Base-by-base conservation (phyloP, 2,329 filamentous ascomycete genomes). In the Aspergillus udagawae region DNA sequence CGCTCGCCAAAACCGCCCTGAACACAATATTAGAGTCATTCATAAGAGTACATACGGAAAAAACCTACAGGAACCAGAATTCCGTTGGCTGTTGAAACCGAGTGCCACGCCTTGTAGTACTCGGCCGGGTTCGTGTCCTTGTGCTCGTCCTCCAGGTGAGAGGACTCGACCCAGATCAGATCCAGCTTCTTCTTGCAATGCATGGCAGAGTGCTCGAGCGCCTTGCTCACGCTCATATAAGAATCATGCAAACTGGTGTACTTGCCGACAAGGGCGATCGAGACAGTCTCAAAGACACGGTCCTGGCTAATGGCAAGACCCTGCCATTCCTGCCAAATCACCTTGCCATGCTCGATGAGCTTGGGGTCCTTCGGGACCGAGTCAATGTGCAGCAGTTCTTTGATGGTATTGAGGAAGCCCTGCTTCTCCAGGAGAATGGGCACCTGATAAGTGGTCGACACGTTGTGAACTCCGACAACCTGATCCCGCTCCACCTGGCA, bases 191-290 rank as follows among this genome's bases (percentile, higher is more conserved):
- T 84, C 52, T 83, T 81, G 75, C 92, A 94, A 59, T 85, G 85
- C 92, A 97, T 97, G 4, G 92, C 87, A 1, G 90, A 86, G 75
- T 97, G 93, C 76, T 97, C 93, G 3, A 97, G 82, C 0, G 92
- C 86, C 77, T 97, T 97, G 72, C 86, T 82, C 47, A 96, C 87
- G 48, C 85, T 89, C 50, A 96, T 82, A 70, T 97, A 97, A 4
- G 90, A 88, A 73, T 97, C 93, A 54, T 92, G 86, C 3, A 93
- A 84, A 53, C 86, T 85, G 23, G 87, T 87, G 73, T 99, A 99
- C 77, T 97, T 97, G 65, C 94, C 94, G 10, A 97, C 92, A 12
- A 99, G 80, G 8, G 86, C 91, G 71, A 99, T 95, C 44, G 83
- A 83, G 57, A 97, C 87, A 0, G 83, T 81, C 47, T 91, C 87